Conservation (phyloP, 371 early-diverging fungal species). For the Rhizomucor pusillus region DNA sequence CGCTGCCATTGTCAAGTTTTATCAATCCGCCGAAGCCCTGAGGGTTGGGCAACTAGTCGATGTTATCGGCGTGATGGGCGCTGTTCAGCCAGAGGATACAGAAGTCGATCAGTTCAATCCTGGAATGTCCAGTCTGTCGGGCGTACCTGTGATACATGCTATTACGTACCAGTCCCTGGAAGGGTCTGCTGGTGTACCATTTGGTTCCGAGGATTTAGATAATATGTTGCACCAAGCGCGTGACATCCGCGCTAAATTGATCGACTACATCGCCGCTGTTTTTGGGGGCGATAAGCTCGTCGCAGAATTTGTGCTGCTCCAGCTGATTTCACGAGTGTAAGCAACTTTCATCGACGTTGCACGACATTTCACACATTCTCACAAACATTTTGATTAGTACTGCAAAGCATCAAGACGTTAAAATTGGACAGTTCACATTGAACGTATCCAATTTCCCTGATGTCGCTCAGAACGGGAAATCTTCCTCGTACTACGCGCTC, state of each 20-base stretch:
- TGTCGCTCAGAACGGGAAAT: conserved; percentile 2
- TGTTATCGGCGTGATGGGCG: conserved; percentile 53
- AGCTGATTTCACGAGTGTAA: conserved; percentile 59
- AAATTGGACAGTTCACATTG: conserved; percentile 47
- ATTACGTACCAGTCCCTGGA: conserved; percentile 30
- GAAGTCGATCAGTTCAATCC: conserved; percentile 17
- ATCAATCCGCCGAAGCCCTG: conserved; percentile 34
- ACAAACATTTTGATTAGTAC: conserved; percentile 18
- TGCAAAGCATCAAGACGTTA: conserved; percentile 32
- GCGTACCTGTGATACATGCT: conserved; percentile 40
- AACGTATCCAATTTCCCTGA: conserved; percentile 41
- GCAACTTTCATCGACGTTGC: conserved; percentile 8
- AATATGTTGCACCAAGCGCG: conserved; percentile 19
- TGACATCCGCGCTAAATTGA: conserved; percentile 39
- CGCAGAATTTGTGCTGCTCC: conserved; percentile 60
- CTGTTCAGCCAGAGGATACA: conserved; percentile 1
- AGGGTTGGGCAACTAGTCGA: conserved; percentile 60
- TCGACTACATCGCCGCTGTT: conserved; percentile 51
- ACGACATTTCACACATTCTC: background rate
- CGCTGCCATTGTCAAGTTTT: conserved; percentile 55
- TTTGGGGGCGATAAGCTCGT: conserved; percentile 52
- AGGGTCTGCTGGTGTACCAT: background rate
- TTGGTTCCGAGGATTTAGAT: conserved; percentile 8
- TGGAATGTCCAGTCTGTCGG: conserved; percentile 14
- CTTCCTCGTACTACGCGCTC: background rate